A percentile compares a stretch with the other conserved stretches of the same genome.
Evolutionary conservation across 2,329 filamentous ascomycete genomes (phyloP).

Genomic region (Aspergillus fumigatiaffinis): DNA sequence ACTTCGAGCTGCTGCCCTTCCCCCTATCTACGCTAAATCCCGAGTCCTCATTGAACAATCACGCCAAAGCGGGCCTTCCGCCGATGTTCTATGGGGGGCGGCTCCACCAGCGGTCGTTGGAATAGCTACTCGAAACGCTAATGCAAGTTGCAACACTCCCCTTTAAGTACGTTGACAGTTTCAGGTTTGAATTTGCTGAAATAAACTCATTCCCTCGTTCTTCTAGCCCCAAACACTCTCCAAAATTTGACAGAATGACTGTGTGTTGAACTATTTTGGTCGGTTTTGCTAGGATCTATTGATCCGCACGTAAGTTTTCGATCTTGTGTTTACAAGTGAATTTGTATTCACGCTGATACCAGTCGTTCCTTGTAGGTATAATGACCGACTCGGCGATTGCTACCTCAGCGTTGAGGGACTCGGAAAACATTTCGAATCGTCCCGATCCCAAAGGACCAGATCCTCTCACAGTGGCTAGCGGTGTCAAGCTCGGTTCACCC

Average conservation of each 20-base stretch:
- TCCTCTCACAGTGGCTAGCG: conserved; percentile 16
- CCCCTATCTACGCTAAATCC: conserved; percentile 12
- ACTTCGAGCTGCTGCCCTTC: conserved; percentile 6
- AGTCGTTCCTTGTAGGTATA: conserved; percentile 10
- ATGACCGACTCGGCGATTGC: conserved; percentile 23
- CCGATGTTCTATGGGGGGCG: conserved; percentile 21
- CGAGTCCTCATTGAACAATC: conserved; percentile 3
- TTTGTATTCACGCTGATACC: background rate
- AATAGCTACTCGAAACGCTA: background rate
- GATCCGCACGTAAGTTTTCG: conserved; percentile 19
- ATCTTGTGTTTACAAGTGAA: background rate
- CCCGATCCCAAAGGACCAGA: conserved; percentile 18
- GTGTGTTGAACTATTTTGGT: conserved; percentile 3
- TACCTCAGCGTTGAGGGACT: conserved; percentile 16
- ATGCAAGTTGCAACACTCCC: conserved; percentile 10
- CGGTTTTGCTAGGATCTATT: conserved; percentile 2
- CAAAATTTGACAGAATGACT: conserved; percentile 10
- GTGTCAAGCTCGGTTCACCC: conserved; percentile 22
- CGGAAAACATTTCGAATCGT: conserved; percentile 14
- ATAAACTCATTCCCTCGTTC: background rate
- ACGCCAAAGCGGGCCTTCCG: conserved; percentile 23
- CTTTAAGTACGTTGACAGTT: conserved; percentile 17
- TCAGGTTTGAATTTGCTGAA: conserved; percentile 2
- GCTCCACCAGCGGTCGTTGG: conserved; percentile 20
- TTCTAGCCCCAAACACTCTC: background rate